These are phyloP conservation scores for Candida sonorensis DNA, from an alignment of 805 yeast species.

Conservation along the genomic window DNA sequence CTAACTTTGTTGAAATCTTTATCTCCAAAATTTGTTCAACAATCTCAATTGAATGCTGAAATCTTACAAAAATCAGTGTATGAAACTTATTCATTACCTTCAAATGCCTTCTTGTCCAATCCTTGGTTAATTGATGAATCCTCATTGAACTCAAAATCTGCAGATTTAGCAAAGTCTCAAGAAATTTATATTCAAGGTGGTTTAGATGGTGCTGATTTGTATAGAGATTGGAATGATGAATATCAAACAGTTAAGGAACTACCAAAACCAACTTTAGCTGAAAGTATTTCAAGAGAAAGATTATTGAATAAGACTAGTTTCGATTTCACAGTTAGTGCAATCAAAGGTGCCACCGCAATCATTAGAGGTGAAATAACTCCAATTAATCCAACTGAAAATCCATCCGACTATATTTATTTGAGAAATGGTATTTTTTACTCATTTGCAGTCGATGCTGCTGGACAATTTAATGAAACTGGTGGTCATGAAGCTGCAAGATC, in stretches of 20 bases:
- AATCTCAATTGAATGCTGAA: slow-evolving; percentile 45
- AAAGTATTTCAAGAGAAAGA: slow-evolving; percentile 70
- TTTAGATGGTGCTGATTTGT: slow-evolving; percentile 48
- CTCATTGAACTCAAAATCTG: slow-evolving; percentile 14
- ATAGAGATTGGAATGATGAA: slow-evolving; percentile 87
- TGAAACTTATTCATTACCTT: slow-evolving; percentile 55
- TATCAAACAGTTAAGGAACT: slow-evolving; percentile 76
- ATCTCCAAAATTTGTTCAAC: slow-evolving; percentile 56
- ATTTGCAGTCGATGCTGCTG: slow-evolving; percentile 62
- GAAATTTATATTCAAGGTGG: slow-evolving; percentile 46
- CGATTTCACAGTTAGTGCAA: slow-evolving; percentile 73
- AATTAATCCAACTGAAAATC: slow-evolving; percentile 70
- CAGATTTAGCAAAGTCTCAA: slow-evolving; percentile 62
- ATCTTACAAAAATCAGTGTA: slow-evolving; percentile 38
- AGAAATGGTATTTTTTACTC: slow-evolving; percentile 86
- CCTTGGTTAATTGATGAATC: slow-evolving; percentile 67
- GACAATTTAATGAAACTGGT: slow-evolving; percentile 58
- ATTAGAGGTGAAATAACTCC: slow-evolving; percentile 68
- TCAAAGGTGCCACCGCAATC: slow-evolving; percentile 72
- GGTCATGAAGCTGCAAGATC: slow-evolving; percentile 84
- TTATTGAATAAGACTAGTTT: slow-evolving; percentile 61
- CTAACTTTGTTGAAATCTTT: slow-evolving; percentile 53
- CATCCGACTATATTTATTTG: slow-evolving; percentile 58
- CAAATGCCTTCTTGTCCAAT: slow-evolving; percentile 49
- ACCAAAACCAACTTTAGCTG: slow-evolving; percentile 45